These are phyloP conservation scores for Guadua angustifolia DNA, from an alignment of 176 grass and related monocot genomes.

Conservation along the genomic window DNA sequence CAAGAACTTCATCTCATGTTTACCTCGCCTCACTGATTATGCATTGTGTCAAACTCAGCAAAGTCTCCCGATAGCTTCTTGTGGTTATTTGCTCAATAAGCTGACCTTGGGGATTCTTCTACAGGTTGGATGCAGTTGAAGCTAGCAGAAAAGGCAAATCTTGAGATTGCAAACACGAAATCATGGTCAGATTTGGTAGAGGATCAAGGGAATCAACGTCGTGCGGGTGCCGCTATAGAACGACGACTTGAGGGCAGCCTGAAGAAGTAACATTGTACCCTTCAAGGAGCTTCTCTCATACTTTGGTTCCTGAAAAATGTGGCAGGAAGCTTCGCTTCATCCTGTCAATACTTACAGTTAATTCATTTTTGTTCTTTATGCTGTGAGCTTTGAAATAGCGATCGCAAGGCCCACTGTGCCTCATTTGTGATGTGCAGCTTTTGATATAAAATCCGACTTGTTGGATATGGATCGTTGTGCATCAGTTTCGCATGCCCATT, in stretches of 20 bases:
- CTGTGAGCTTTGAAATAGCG: neutral
- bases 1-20: neutral
- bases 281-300: neutral
- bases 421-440: neutral
- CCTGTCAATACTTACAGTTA: neutral
- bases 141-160: conserved; percentile 76
- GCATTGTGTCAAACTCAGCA: neutral
- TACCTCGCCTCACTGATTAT: neutral
- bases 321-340: neutral
- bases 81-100: conserved; percentile 22
- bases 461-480: neutral
- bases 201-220: conserved; percentile 51
- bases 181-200: conserved; percentile 44
- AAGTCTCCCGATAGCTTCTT: neutral
- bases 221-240: conserved; percentile 85
- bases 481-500: neutral
- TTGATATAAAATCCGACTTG: conserved; percentile 13
- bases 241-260: conserved; percentile 75
- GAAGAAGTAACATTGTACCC: conserved; percentile 56
- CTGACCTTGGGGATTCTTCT: conserved; percentile 25
- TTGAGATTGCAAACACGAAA: conserved; percentile 61
- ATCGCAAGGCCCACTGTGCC: neutral
- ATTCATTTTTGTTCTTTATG: neutral
- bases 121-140: conserved; percentile 96
- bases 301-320: conserved; percentile 11